These are phyloP conservation scores for Syzygium aromaticum DNA, from an alignment of 345 rosid species.

Conservation along the genomic window DNA sequence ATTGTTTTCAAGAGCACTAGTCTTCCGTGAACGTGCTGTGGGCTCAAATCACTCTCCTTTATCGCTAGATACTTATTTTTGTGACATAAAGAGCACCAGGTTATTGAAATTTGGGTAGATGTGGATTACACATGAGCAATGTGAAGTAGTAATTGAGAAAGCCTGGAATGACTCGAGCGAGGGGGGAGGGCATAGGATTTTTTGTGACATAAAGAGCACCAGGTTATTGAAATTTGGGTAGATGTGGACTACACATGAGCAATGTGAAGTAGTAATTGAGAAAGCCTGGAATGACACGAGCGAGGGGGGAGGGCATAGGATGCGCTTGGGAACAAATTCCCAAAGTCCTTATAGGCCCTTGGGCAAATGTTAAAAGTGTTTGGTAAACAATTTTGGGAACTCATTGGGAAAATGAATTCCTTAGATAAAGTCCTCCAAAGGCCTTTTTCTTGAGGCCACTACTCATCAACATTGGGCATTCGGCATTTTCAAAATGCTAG, in stretches of 20 bases:
- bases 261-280: background rate
- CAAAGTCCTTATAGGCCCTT: background rate
- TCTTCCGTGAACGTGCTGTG: background rate
- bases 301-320: background rate
- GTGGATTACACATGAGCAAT: background rate
- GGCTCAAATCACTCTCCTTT: background rate
- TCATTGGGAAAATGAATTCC: background rate
- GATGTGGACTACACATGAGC: background rate
- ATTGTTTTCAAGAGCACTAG: background rate
- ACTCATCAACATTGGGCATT: background rate
- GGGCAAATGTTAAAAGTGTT: background rate
- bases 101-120: background rate
- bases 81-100: background rate
- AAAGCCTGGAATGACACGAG: background rate
- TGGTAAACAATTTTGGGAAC: background rate
- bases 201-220: background rate
- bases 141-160: background rate
- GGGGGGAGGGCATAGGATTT: background rate
- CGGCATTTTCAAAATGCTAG: rapidly evolving
- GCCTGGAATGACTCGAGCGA: background rate
- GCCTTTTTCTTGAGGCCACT: background rate
- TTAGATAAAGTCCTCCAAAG: background rate
- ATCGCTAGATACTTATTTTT: background rate
- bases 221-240: background rate
- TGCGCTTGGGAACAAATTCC: background rate